Evolutionary conservation across 2,329 filamentous ascomycete species (phyloP), one percentile per base, ranked within the genome.

Genomic region (Beauveria sp.): DNA sequence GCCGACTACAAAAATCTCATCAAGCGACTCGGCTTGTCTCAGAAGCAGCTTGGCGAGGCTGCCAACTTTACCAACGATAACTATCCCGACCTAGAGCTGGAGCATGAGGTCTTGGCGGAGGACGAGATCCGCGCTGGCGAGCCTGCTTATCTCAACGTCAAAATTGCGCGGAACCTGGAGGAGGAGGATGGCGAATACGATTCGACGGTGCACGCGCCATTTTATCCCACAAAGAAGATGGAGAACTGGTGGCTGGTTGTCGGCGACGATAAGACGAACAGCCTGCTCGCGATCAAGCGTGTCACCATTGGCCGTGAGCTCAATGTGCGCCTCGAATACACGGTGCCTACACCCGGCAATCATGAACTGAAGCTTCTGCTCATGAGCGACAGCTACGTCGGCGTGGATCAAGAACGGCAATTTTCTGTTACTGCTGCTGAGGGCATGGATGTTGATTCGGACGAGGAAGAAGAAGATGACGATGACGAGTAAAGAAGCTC

Each of bases 171-270:
- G 38, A 92, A 96, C 69, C 78, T 93, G 5, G 88, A 87, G n/a
- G 85, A 88, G 59, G 84, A 86, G 59, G 79, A 80, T 14, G 79
- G 65, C 16, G 88, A 90, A 66, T 83, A 89, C 18, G 91, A 97
- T 72, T 84, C 88, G 2, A 88, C 87, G 1, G 96, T 98, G 2
- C 93, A 98, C 72, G 93, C 93, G 57, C 95, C 95, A 0, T 99
- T 98, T 81, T 99, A 95, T 73, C 93, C 95, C 1, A 80, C 75
- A 55, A 88, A 89, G 74, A 99, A 99, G 82, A 88, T 91, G 79
- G 95, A 99, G 81, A 96, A 95, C 72, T 99, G 93, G 93, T 99
- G 95, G 95, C 79, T 99, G 61, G 91, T 99, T 22, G 91, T 99
- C 40, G 93, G 93, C 34, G 93, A 98, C 68, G 92, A 97, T 77